A percentile compares a stretch with the other conserved stretches of the same genome.
Conservation (phyloP, 768 basidiomycete genomes). For the Coprinellus micaceus region DNA sequence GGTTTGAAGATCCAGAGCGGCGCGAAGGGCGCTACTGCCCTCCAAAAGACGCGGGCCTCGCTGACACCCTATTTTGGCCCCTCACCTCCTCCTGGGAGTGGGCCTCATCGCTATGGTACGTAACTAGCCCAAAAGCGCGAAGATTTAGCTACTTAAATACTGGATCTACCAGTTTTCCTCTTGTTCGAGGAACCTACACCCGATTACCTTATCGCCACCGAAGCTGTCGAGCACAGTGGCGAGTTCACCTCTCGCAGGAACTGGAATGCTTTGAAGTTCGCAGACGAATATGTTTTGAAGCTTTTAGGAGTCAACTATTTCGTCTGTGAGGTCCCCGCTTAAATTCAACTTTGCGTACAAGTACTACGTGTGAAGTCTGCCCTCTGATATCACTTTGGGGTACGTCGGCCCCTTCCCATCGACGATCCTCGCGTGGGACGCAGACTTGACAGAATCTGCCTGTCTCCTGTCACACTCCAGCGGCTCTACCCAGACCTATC, state of each 20-base stretch:
- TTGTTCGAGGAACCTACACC: conserved; percentile 56
- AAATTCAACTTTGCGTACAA: too few species aligned
- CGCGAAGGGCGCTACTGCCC: conserved; percentile 30
- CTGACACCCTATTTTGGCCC: conserved; percentile 57
- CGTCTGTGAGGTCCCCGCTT: conserved; percentile 15
- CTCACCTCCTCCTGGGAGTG: conserved; percentile 50
- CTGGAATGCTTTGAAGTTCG: conserved; percentile 57
- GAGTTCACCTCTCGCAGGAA: conserved; percentile 42
- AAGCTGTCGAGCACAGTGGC: conserved; percentile 44
- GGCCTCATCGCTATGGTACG: conserved; percentile 57
- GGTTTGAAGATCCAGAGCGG: conserved; percentile 30
- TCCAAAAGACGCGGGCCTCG: conserved; percentile 41
- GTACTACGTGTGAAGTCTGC: too few species aligned
- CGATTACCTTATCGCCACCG: conserved; percentile 37
- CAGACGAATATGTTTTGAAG: conserved; percentile 45
- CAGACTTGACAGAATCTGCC: too few species aligned
- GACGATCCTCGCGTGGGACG: too few species aligned
- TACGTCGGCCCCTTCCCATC: too few species aligned
- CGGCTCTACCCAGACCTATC: too few species aligned
- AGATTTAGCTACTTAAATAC: neutral
- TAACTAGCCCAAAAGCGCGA: neutral
- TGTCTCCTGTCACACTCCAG: too few species aligned
- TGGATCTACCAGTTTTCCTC: conserved; percentile 33
- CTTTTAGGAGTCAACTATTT: conserved; percentile 61
- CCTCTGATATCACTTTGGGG: too few species aligned